Base-by-base conservation (phyloP, 768 basidiomycete genomes). In the Inosperma sp. region DNA sequence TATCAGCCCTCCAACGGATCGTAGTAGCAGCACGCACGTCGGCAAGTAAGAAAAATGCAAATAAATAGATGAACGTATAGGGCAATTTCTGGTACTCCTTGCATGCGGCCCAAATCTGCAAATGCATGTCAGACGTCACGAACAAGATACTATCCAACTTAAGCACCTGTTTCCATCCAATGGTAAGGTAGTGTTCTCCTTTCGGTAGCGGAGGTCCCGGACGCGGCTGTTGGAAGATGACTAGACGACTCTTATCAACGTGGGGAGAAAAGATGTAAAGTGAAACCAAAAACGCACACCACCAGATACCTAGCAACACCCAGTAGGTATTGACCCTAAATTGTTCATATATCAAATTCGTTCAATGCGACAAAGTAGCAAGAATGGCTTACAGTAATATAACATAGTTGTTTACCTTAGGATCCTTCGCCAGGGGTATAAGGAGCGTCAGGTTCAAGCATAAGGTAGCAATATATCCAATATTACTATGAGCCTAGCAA, bases 121-220 rank as follows among this genome's bases (percentile, higher is more conserved):
- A 45, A 17, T 5, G 19, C 6, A n/a, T n/a, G n/a, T n/a, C n/a
- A n/a, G 10, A 8, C 21, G 22, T 54, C 14, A 3, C 22, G 30
- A 35, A 35, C 16, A 22, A 13, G n/a, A 40, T 26, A n/a, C 9
- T n/a, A 36, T 31, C n/a, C 30, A n/a, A 31, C 30, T 22, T 2
- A 59, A 65, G n/a, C 51, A 81, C 86, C 73, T 91, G 88, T 61
- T 87, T 90, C 85, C 86, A 92, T 35, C 91, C 91, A 37, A 93
- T 79, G 0, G 88, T 88, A 22, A 91, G 54, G 59, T 92, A 93
- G 52, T 66, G 77, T 56, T 90, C 82, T 42, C 83, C 83, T 56
- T 83, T 83, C 1, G 91, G 91, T 17, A 93, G 70, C 10, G 81
- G 68, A 47, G 89, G 87, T 0, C 91, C 91, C 3, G 86, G 84